Conservation (phyloP, 2,329 filamentous ascomycete genomes). For the Botryotinia narcissicola region DNA sequence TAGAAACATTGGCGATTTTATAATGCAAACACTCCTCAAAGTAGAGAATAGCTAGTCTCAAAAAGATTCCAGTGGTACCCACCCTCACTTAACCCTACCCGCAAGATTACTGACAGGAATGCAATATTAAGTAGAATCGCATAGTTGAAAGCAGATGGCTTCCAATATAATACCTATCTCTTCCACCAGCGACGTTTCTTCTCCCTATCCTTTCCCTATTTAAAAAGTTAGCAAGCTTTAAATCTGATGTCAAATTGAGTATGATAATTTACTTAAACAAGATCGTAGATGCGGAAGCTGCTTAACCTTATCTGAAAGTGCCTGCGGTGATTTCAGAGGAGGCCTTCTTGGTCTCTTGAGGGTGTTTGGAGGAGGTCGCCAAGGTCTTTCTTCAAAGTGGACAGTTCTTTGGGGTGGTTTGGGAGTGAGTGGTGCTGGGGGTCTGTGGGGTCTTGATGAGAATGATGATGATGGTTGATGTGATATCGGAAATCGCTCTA, state of each 20-base stretch:
- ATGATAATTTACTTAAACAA: background rate
- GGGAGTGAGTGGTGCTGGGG: background rate
- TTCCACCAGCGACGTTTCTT: background rate
- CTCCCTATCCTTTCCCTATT: background rate
- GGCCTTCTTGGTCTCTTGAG: background rate
- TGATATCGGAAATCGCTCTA: background rate
- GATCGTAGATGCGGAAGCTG: accelerated
- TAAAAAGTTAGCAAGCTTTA: background rate
- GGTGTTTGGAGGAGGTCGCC: accelerated
- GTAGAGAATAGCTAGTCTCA: background rate
- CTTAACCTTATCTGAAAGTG: background rate
- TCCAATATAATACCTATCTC: accelerated
- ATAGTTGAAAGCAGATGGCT: background rate
- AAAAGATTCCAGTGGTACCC: background rate
- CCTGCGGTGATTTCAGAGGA: background rate
- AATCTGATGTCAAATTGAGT: background rate
- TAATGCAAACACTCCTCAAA: background rate
- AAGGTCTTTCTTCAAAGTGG: background rate
- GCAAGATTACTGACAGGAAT: background rate
- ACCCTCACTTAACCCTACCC: accelerated
- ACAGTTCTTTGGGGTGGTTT: background rate
- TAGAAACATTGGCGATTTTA: background rate
- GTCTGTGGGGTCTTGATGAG: background rate
- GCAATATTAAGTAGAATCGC: background rate
- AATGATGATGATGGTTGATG: too few species aligned